These are phyloP conservation scores for Fusarium drepaniforme DNA, from an alignment of 2,329 filamentous ascomycete species.

Conservation along the genomic window DNA sequence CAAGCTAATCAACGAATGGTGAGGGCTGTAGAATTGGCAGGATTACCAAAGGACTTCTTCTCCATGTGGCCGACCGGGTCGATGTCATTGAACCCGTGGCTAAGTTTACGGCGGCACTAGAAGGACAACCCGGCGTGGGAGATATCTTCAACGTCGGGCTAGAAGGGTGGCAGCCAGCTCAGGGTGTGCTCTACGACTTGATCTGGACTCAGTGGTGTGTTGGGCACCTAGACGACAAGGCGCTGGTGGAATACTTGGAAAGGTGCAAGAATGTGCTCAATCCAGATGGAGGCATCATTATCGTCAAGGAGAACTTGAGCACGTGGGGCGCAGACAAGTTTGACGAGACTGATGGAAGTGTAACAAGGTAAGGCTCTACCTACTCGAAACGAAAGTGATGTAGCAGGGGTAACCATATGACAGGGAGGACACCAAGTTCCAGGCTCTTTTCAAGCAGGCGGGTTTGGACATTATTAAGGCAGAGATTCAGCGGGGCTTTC, in stretches of 20 bases:
- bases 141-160: not conserved
- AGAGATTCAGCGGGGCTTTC: not conserved
- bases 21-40: not conserved
- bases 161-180: constrained; percentile 44
- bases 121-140: not conserved
- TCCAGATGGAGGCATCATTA: constrained; percentile 43
- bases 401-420: not conserved
- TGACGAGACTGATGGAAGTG: constrained; percentile 79
- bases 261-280: constrained; percentile 63
- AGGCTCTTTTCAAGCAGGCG: not conserved
- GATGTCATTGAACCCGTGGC: not conserved
- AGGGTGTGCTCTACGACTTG: constrained; percentile 73
- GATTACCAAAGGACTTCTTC: not conserved
- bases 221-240: constrained; percentile 80
- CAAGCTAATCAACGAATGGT: not conserved
- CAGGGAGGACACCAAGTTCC: not conserved
- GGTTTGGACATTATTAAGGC: not conserved
- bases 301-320: constrained; percentile 76
- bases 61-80: not conserved
- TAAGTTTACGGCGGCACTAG: not conserved
- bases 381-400: too few relatives aligned
- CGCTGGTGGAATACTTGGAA: constrained; percentile 75
- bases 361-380: constrained; percentile 68
- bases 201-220: constrained; percentile 94
- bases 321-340: constrained; percentile 73